phyloP scores from a whole-genome alignment of 2,329 filamentous ascomycete genomes.

The Fusarium napiforme region DNA sequence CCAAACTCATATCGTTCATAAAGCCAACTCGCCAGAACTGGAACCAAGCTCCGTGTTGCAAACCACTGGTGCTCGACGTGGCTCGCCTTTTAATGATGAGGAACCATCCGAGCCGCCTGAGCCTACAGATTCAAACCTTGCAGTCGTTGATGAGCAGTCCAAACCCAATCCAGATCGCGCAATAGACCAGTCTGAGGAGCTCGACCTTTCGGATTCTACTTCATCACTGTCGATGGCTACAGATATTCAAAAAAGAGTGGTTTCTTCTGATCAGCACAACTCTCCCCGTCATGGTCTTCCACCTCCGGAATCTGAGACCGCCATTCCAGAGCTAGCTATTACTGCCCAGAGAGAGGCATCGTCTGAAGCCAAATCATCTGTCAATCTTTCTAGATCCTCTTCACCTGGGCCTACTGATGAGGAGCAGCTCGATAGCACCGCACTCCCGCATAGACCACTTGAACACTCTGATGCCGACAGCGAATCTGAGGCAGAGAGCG shows the following conservation, averaged over 20 bases:
- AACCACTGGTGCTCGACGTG: not conserved
- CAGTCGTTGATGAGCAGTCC: not conserved
- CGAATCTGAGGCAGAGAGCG: slow-evolving; percentile 8
- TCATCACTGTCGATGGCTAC: slow-evolving; percentile 1
- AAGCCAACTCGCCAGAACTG: not conserved
- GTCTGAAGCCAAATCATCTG: not conserved
- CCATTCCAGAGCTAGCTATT: not conserved
- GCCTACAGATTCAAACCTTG: not conserved
- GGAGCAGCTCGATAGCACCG: not conserved
- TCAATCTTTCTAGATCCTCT: not conserved
- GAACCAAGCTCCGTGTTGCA: slow-evolving; percentile 3
- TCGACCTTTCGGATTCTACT: not conserved
- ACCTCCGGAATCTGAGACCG: not conserved
- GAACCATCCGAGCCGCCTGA: not conserved
- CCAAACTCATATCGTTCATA: not conserved
- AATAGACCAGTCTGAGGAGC: not conserved
- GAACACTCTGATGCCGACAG: slow-evolving; percentile 9
- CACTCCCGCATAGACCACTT: not conserved
- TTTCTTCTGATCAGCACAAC: not conserved
- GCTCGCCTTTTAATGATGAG: slow-evolving; percentile 8
- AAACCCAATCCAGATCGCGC: not conserved
- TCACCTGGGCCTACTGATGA: not conserved
- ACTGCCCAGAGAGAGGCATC: not conserved
- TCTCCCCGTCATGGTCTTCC: not conserved
- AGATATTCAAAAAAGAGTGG: not conserved